Evolutionary conservation across 1,284 basidiomycete species (phyloP).

Genomic region (Ceratobasidium sp.): DNA sequence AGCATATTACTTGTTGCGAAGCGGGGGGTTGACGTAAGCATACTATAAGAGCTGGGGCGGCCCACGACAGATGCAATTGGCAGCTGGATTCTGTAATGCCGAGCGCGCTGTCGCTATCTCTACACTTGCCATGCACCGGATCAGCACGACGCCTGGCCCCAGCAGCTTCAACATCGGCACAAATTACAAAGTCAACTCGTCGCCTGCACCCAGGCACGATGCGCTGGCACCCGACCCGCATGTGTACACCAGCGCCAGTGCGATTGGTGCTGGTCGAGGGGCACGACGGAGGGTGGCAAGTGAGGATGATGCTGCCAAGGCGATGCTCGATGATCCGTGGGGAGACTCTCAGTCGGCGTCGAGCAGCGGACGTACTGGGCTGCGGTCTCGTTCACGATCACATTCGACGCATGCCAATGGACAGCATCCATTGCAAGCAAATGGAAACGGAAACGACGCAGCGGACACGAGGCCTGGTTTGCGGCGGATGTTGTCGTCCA

Average conservation of each 20-base stretch:
- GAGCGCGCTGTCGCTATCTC: constrained; percentile 1
- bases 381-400: constrained; percentile 11
- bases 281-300: constrained; percentile 11
- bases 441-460: background rate
- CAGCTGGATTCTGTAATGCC: background rate
- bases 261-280: background rate
- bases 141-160: constrained; percentile 4
- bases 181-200: constrained; percentile 20
- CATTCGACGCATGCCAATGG: constrained; percentile 15
- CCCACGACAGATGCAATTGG: background rate
- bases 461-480: constrained; percentile 22
- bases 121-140: constrained; percentile 10
- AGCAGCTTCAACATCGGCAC: constrained; percentile 7
- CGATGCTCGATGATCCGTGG: background rate
- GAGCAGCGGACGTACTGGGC: background rate
- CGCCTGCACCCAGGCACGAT: constrained; percentile 23
- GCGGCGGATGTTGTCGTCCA: constrained; percentile 24
- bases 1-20: background rate
- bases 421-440: constrained; percentile 15
- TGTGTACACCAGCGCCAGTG: background rate
- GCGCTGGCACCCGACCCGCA: constrained; percentile 34
- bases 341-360: background rate
- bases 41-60: background rate
- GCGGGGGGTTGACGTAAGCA: constrained; percentile 10
- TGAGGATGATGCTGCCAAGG: background rate